Percentiles rank a stretch among this genome's conserved stretches.
These are phyloP conservation scores for Ophiosphaerella narmari DNA, from an alignment of 2,329 filamentous ascomycete genomes.

Conservation along the genomic window DNA sequence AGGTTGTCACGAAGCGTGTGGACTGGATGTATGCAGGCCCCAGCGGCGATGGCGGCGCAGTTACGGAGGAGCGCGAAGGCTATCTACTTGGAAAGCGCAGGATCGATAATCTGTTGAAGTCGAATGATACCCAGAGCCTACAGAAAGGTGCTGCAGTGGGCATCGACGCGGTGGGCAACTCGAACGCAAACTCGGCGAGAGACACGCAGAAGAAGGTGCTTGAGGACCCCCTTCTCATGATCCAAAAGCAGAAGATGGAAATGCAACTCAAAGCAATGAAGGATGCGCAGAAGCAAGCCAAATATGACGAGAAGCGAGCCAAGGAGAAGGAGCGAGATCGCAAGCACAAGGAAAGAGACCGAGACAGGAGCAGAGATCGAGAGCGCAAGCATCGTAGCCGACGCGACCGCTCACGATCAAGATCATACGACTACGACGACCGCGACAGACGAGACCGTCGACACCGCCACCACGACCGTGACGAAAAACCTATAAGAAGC, in stretches of 20 bases:
- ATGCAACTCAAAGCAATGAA: slow-evolving; percentile 66
- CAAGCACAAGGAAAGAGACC: slow-evolving; percentile 49
- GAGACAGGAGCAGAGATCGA: slow-evolving; percentile 27
- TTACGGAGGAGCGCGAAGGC: slow-evolving; percentile 85
- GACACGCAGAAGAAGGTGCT: slow-evolving; percentile 86
- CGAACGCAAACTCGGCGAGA: slow-evolving; percentile 70
- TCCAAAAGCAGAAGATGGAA: slow-evolving; percentile 79
- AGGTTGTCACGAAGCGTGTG: slow-evolving; percentile 78
- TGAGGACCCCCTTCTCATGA: slow-evolving; percentile 88
- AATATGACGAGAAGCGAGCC: slow-evolving; percentile 39
- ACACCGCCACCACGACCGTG: slow-evolving; percentile 26
- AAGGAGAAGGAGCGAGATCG: slow-evolving; percentile 52
- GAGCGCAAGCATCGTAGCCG: slow-evolving; percentile 30
- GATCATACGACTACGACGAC: slow-evolving; percentile 34
- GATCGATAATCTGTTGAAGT: slow-evolving; percentile 82
- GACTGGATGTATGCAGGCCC: slow-evolving; percentile 99
- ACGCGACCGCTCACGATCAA: slow-evolving; percentile 44
- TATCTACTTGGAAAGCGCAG: slow-evolving; percentile 91
- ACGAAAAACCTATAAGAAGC: slow-evolving; percentile 19
- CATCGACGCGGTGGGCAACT: slow-evolving; percentile 59
- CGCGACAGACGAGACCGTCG: slow-evolving; percentile 38
- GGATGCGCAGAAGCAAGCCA: slow-evolving; percentile 52
- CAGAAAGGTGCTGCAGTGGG: slow-evolving; percentile 64
- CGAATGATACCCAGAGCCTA: slow-evolving; percentile 71
- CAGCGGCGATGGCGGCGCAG: slow-evolving; percentile 68